Evolutionary conservation across 139 green algal species (phyloP), one percentile per base, ranked within the genome.

Genomic region (Closterium sp.): DNA sequence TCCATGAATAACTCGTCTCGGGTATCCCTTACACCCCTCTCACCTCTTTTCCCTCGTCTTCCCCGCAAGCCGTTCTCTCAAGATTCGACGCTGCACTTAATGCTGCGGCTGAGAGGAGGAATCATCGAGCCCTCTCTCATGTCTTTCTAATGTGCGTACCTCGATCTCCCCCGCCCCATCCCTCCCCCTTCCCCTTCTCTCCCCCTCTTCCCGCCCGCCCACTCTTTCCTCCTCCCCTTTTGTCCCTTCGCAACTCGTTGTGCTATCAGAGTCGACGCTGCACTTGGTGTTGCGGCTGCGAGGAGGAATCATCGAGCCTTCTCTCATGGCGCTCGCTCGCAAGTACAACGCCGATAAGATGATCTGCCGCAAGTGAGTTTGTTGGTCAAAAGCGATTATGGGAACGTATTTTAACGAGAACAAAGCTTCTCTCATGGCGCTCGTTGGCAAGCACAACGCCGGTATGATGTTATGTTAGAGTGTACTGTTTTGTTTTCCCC

Each of bases 321-420:
- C 97, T 31, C 97, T 99, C 91, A 96, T 98, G 95, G 97, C 97
- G 91, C 97, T 99, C 84, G 98, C 98, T 13, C 96, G 97, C 92
- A 99, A 99, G 97, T 99, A 98, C 97, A 99, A 99, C 97, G 96
- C 97, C 94, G 98, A 99, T 95, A 99, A 99, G 97, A 97, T 98
- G 95, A 98, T 99, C 94, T 99, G 98, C 97, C 97, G 98, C 96
- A 99, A 99, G 98, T 99, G 45, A 88, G 85, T 62, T 45, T 38
- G 32, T 38, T 38, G 32, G 32, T 38, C 32, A 38, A 38, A 38
- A 38, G 32, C 9, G 22, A 28, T 29, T 21, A 85, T 38, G 2
- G 32, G 32, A 38, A 38, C 32, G 38, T 45, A 0, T 0, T 45
- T 45, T 9, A 45, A 45, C 38, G 38, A 45, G 2, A 10, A 45